These are phyloP conservation scores for Aspergillus flavus DNA, from an alignment of 2,329 filamentous ascomycete species.

Conservation along the genomic window DNA sequence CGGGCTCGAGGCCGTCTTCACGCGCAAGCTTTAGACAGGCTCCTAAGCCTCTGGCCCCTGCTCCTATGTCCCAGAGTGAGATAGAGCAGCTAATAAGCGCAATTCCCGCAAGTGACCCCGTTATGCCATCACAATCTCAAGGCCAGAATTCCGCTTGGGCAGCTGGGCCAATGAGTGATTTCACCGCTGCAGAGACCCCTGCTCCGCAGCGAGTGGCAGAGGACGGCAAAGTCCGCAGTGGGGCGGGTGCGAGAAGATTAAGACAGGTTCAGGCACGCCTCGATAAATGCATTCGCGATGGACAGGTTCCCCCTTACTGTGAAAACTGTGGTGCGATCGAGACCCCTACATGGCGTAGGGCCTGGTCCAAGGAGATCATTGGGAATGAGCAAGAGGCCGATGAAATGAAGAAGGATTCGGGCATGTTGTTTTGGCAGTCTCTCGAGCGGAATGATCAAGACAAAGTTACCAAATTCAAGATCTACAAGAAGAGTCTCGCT, in stretches of 20 bases:
- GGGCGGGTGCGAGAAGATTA: conserved; percentile 64
- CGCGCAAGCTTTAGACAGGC: conserved; percentile 37
- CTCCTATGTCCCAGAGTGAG: conserved; percentile 39
- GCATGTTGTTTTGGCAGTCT: conserved; percentile 73
- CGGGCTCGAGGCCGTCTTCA: conserved; percentile 41
- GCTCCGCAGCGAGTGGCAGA: conserved; percentile 30
- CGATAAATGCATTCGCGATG: conserved; percentile 66
- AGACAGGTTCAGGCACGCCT: conserved; percentile 63
- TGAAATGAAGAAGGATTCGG: conserved; percentile 71
- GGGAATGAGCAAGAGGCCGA: conserved; percentile 72
- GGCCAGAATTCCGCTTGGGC: conserved; percentile 45
- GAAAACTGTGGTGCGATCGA: conserved; percentile 93
- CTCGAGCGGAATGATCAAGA: conserved; percentile 65
- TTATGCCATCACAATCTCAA: conserved; percentile 29
- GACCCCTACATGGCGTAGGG: conserved; percentile 93
- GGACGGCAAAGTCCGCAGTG: conserved; percentile 47
- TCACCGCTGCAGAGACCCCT: conserved; percentile 44
- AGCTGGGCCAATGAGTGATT: conserved; percentile 47
- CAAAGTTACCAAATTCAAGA: conserved; percentile 67
- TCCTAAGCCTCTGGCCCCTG: conserved; percentile 42
- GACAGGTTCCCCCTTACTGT: conserved; percentile 85
- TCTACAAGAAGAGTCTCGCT: conserved; percentile 72
- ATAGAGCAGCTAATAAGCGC: conserved; percentile 33
- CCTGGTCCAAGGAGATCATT: conserved; percentile 75
- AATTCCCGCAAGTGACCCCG: conserved; percentile 56